These are phyloP conservation scores for Gnomoniopsis sp. DNA, from an alignment of 2,329 filamentous ascomycete genomes.

Conservation along the genomic window DNA sequence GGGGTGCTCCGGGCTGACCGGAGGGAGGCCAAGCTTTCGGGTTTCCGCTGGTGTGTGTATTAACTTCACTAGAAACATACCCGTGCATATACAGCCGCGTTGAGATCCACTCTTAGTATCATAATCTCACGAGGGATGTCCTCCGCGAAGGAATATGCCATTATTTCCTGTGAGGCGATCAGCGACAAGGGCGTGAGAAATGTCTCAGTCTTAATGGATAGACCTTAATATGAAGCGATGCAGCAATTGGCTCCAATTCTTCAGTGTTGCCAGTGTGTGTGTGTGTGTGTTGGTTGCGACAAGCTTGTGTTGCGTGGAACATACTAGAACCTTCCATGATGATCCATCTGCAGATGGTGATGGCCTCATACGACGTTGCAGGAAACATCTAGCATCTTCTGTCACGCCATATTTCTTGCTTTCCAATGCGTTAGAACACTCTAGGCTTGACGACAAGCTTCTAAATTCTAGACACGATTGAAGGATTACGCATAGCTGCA, in stretches of 20 bases:
- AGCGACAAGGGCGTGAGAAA: too few relatives aligned
- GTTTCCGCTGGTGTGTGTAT: too few relatives aligned
- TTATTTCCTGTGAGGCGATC: too few relatives aligned
- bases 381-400: constrained; percentile 12
- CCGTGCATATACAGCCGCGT: background rate
- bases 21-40: too few relatives aligned
- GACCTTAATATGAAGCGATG: too few relatives aligned
- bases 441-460: constrained; percentile 8
- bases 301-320: background rate
- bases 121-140: background rate
- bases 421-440: constrained; percentile 19
- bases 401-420: background rate
- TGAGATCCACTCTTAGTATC: background rate
- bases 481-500: constrained; percentile 16
- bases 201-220: too few relatives aligned
- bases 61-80: too few relatives aligned
- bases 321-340: constrained; percentile 21
- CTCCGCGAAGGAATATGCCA: too few relatives aligned
- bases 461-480: constrained; percentile 9
- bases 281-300: background rate
- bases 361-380: background rate
- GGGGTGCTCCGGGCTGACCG: too few relatives aligned
- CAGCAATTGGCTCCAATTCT: background rate
- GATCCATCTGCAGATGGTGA: constrained; percentile 18
- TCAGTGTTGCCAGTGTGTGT: background rate